A percentile compares a stretch with the other conserved stretches of the same genome.
phyloP scores from a whole-genome alignment of 179 eudicot species.

The Carnegiea gigantea region DNA sequence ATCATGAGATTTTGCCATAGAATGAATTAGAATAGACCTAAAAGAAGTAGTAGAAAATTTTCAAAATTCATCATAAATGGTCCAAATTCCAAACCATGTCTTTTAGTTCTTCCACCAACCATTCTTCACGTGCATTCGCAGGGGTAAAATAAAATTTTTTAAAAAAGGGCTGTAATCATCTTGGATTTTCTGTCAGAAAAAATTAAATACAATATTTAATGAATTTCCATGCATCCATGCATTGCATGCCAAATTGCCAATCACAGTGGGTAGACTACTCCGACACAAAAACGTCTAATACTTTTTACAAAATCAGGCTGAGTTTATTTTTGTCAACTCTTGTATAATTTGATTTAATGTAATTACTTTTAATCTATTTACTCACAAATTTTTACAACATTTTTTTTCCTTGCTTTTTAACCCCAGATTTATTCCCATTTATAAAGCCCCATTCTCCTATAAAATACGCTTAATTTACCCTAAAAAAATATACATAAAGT shows the following conservation, averaged over 20 bases:
- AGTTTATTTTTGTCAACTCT: background rate
- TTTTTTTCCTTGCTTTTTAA: background rate
- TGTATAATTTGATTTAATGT: background rate
- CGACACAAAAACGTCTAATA: background rate
- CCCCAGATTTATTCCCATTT: background rate
- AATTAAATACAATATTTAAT: conserved; percentile 13
- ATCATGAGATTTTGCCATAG: no score
- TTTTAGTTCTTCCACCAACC: background rate
- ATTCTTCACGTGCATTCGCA: background rate
- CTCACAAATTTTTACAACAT: background rate
- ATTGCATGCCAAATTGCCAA: background rate
- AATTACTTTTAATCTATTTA: background rate
- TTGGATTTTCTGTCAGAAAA: conserved; percentile 14
- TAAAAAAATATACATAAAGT: background rate
- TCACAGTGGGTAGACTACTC: background rate
- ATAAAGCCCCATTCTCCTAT: background rate
- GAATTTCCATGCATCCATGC: background rate
- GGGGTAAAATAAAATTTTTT: background rate
- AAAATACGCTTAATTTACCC: background rate
- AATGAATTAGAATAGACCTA: no score
- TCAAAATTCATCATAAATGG: background rate
- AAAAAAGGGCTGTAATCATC: background rate
- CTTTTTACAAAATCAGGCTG: background rate
- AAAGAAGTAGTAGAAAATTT: no score
- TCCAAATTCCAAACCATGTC: background rate